Conservation (phyloP, 305 asterid genomes). For the Solanum hybrid region DNA sequence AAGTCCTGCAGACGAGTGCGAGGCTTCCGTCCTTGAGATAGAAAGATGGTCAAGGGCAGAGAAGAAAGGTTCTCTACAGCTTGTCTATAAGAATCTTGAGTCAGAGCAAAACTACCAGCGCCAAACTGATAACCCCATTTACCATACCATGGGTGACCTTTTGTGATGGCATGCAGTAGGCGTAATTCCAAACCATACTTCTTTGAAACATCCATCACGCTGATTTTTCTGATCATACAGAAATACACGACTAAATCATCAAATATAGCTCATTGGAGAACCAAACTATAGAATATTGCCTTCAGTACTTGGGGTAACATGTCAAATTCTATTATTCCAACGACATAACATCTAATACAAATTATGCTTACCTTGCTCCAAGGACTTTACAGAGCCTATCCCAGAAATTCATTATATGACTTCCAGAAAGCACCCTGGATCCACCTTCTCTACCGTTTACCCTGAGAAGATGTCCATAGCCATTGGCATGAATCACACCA, state of each 20-base stretch:
- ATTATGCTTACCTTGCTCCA: constrained; percentile 58
- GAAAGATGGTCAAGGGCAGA: constrained; percentile 50
- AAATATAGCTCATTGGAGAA: background rate
- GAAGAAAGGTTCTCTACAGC: constrained; percentile 58
- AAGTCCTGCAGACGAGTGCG: constrained; percentile 70
- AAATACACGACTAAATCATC: constrained; percentile 1
- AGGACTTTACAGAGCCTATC: constrained; percentile 75
- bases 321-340: background rate
- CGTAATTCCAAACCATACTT: constrained; percentile 82
- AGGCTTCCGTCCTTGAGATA: constrained; percentile 74
- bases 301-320: background rate
- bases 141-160: constrained; percentile 94
- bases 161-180: constrained; percentile 62
- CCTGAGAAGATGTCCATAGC: constrained; percentile 89
- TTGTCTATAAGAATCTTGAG: constrained; percentile 41
- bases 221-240: constrained; percentile 48
- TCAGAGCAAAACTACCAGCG: constrained; percentile 70
- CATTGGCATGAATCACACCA: constrained; percentile 80
- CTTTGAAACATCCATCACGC: constrained; percentile 96
- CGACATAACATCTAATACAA: background rate
- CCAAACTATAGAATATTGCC: background rate
- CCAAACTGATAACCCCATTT: constrained; percentile 94
- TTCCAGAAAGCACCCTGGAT: constrained; percentile 71
- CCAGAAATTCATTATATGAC: constrained; percentile 80
- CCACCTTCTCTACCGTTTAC: constrained; percentile 98